A percentile compares a stretch with the other conserved stretches of the same genome.
Evolutionary conservation across 2,329 filamentous ascomycete species (phyloP).

Genomic region (Magnaporthiopsis incrustans): DNA sequence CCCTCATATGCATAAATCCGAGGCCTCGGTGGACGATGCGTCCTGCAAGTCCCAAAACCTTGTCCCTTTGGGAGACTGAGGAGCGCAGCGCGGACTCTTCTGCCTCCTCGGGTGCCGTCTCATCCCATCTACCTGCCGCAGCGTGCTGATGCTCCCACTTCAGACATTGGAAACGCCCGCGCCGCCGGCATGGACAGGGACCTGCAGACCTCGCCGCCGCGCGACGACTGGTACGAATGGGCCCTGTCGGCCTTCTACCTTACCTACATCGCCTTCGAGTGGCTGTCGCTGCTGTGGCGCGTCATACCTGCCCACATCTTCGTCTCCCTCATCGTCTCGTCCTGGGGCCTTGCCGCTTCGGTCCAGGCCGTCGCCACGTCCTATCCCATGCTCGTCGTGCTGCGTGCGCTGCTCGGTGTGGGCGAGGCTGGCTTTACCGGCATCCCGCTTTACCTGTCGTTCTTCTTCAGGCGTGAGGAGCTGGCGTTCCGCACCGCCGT

Average conservation of each 20-base stretch:
- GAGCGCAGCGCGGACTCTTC: too few species aligned
- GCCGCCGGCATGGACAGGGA: constrained; percentile 58
- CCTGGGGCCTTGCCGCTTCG: constrained; percentile 74
- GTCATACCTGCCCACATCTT: constrained; percentile 53
- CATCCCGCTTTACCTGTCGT: constrained; percentile 55
- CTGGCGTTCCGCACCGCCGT: constrained; percentile 78
- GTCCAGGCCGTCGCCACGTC: constrained; percentile 60
- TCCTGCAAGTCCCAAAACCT: not conserved
- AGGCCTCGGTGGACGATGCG: not conserved
- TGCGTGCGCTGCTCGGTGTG: constrained; percentile 51
- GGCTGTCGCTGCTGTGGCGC: constrained; percentile 56
- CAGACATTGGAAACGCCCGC: constrained; percentile 55
- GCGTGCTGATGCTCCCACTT: constrained; percentile 5
- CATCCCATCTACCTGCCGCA: not conserved
- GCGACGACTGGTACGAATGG: constrained; percentile 48
- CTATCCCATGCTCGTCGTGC: constrained; percentile 49
- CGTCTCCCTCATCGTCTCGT: constrained; percentile 55
- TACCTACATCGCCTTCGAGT: constrained; percentile 56
- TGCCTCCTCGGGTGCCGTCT: not conserved
- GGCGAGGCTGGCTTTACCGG: constrained; percentile 59
- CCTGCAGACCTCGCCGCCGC: constrained; percentile 41
- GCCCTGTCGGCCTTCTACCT: constrained; percentile 54
- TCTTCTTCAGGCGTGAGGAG: constrained; percentile 60
- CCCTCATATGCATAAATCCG: not conserved
- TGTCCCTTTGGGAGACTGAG: too few species aligned